Evolutionary conservation across 2,329 filamentous ascomycete species (phyloP).

Genomic region (Incumbomyces delicatus): DNA sequence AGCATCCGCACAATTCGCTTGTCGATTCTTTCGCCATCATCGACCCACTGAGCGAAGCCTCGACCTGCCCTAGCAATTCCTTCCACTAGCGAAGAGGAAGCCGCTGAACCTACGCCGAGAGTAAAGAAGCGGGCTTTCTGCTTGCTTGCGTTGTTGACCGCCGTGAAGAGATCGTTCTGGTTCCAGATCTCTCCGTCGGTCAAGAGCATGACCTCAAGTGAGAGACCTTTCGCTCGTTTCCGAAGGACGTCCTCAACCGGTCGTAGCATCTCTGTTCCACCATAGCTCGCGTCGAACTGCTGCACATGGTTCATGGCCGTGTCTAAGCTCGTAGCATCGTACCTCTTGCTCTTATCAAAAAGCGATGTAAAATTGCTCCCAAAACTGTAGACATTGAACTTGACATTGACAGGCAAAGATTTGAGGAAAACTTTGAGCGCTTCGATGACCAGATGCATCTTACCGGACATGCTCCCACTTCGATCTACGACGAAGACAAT

Average conservation of each 20-base stretch:
- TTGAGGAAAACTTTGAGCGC: slow-evolving; percentile 50
- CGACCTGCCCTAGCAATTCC: slow-evolving; percentile 50
- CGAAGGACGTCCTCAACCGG: slow-evolving; percentile 31
- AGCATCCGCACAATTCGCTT: slow-evolving; percentile 64
- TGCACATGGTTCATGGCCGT: slow-evolving; percentile 34
- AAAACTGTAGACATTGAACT: slow-evolving; percentile 52
- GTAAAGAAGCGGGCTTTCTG: slow-evolving; percentile 45
- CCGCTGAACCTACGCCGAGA: slow-evolving; percentile 45
- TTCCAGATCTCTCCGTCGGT: slow-evolving; percentile 48
- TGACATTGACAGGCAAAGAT: slow-evolving; percentile 45
- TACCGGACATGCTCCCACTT: slow-evolving; percentile 50
- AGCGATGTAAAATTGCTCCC: slow-evolving; percentile 38
- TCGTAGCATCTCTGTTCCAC: slow-evolving; percentile 44
- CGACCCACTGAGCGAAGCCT: slow-evolving; percentile 54
- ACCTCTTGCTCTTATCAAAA: slow-evolving; percentile 39
- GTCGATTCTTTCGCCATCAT: slow-evolving; percentile 55
- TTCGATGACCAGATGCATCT: slow-evolving; percentile 39
- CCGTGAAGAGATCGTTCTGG: slow-evolving; percentile 39
- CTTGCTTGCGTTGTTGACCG: slow-evolving; percentile 36
- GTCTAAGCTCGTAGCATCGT: slow-evolving; percentile 36
- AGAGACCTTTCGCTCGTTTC: slow-evolving; percentile 36
- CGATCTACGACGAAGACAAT: slow-evolving; percentile 65
- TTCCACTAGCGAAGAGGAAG: slow-evolving; percentile 49
- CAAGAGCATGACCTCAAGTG: slow-evolving; percentile 45
- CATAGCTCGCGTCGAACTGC: slow-evolving; percentile 37